Evolutionary conservation across 768 basidiomycete genomes (phyloP), one percentile per base, ranked within the genome.

Genomic region (Suillus variegatus): DNA sequence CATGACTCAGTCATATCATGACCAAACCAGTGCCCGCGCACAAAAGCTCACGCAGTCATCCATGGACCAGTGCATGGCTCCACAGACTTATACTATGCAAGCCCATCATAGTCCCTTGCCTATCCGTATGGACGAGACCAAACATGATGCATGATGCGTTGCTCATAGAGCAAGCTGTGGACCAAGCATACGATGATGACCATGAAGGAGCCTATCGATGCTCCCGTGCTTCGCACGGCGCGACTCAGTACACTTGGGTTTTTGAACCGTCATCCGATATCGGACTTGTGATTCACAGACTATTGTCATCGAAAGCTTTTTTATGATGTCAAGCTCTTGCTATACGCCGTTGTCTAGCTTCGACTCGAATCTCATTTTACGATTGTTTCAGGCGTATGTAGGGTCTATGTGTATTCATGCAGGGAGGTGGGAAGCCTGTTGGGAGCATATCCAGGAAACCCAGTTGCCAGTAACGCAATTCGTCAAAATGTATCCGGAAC

Each of bases 171-270:
- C 63, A 52, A 64, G 56, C 38, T 43, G 36, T 60, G 56, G 14
- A 22, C 44, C 18, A 28, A 58, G 57, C 35, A 64, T 60, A 60
- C 16, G 57, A 64, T 44, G 41, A 44, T 56, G 35, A 22, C 57
- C 38, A 38, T 36, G 9, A 20, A 6, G 56, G 57, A 38, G 35
- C 36, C 28, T 66, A 58, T 65, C 64, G 65, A 52, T 58, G 64
- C 43, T 47, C 40, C 52, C 54, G 54, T 35, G 54, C 64, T 8
- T 28, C 47, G 43, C 43, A 64, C 54, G 65, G 35, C 40, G n/a
- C 55, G 47, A 51, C 43, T 43, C 64, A 35, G 47, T 65, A 13
- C 38, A 36, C 36, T 22, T 36, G 56, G 14, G 56, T 8, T 36
- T 16, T 52, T 16, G 25, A 25, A 28, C 3, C 6, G 6, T 49